Percentiles rank a stretch among this genome's conserved stretches.
Conservation (phyloP, 1,284 basidiomycete species). For the Cryptococcus jaspeensis region DNA sequence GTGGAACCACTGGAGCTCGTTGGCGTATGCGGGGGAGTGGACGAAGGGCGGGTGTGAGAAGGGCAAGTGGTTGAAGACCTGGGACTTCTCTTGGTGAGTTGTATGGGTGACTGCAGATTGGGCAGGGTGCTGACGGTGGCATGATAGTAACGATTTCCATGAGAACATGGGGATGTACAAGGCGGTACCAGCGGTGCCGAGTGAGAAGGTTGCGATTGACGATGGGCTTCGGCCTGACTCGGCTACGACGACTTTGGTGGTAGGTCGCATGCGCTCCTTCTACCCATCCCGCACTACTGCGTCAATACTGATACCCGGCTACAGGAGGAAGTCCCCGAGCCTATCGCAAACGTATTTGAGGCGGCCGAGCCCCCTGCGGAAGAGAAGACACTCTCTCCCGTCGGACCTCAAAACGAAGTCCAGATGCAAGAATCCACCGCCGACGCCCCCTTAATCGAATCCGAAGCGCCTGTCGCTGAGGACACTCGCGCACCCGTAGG, state of each 20-base stretch:
- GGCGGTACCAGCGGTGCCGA: conserved; percentile 17
- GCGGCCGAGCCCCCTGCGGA: conserved; percentile 37
- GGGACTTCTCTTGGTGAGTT: conserved; percentile 91
- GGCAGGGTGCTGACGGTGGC: background rate
- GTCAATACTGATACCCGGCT: background rate
- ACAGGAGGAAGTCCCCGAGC: conserved; percentile 47
- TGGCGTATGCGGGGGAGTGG: conserved; percentile 85
- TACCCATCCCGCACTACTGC: background rate
- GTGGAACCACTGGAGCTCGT: conserved; percentile 75
- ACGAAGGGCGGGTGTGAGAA: conserved; percentile 73
- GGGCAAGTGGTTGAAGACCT: conserved; percentile 82
- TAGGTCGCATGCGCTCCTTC: conserved; percentile 10
- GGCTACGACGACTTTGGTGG: conserved; percentile 30
- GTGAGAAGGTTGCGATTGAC: conserved; percentile 25
- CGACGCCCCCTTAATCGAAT: conserved; percentile 11
- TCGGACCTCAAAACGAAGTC: conserved; percentile 42
- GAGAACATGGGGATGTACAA: conserved; percentile 39
- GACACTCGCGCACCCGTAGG: conserved; percentile 50
- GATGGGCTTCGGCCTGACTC: conserved; percentile 21
- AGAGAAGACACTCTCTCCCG: conserved; percentile 44
- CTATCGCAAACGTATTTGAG: conserved; percentile 49
- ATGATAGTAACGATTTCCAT: conserved; percentile 42
- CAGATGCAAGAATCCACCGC: conserved; percentile 43
- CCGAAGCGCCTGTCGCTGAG: conserved; percentile 22
- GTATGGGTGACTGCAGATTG: conserved; percentile 7